Evolutionary conservation across 345 rosid species (phyloP).

Genomic region (Psidium friedrichsthalianum): DNA sequence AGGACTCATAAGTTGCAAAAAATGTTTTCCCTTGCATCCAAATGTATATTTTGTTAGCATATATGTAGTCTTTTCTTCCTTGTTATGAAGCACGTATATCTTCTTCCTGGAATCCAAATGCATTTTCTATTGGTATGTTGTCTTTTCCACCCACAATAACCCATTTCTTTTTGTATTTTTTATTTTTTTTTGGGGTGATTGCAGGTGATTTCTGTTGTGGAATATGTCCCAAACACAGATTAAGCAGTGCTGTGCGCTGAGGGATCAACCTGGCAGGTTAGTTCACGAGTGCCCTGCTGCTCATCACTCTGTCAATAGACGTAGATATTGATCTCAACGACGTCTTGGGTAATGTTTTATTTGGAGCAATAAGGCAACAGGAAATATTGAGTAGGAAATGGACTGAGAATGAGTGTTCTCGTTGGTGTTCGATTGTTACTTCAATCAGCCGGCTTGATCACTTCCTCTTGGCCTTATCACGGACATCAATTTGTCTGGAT

Average conservation of each 20-base stretch:
- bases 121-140: not conserved
- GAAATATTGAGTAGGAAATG: not conserved
- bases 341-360: not conserved
- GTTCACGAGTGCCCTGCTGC: not conserved
- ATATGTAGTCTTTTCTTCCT: not conserved
- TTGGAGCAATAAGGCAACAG: not conserved
- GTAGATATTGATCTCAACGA: not conserved
- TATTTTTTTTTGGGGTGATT: slow-evolving; percentile 6
- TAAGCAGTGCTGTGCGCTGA: not conserved
- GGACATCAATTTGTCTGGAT: not conserved
- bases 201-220: slow-evolving; percentile 23
- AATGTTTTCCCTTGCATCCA: not conserved
- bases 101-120: not conserved
- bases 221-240: not conserved
- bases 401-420: not conserved
- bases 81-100: not conserved
- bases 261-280: not conserved
- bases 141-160: not conserved
- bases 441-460: not conserved
- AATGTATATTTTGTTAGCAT: not conserved
- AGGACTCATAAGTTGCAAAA: not conserved
- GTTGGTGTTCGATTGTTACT: not conserved
- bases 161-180: not conserved
- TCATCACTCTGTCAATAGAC: not conserved
- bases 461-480: not conserved